Evolutionary conservation across 305 asterid species (phyloP).

Genomic region (Stenogyne calaminthoides): DNA sequence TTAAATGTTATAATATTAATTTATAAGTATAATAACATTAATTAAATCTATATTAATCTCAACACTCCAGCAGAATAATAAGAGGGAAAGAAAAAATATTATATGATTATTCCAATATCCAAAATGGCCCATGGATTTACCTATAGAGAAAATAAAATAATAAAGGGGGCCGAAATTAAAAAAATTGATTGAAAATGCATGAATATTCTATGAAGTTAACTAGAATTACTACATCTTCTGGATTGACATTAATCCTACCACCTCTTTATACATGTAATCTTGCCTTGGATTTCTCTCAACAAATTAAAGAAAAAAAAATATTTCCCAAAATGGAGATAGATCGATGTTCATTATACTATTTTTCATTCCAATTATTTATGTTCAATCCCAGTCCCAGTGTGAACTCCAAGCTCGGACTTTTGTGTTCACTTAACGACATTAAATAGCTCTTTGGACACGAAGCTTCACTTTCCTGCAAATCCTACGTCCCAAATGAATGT

Average conservation of each 20-base stretch:
- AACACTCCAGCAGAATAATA: too few species aligned
- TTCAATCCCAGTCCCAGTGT: slow-evolving; percentile 65
- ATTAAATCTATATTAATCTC: too few species aligned
- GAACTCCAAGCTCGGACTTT: slow-evolving; percentile 78
- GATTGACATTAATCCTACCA: slow-evolving; percentile 8
- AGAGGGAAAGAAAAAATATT: too few species aligned
- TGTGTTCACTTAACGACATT: slow-evolving; percentile 31
- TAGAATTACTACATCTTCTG: slow-evolving; percentile 10
- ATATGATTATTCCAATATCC: neutral
- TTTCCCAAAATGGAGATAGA: slow-evolving; percentile 10
- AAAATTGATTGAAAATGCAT: neutral
- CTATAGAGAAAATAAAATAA: neutral
- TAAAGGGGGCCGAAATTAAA: neutral
- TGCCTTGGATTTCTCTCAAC: slow-evolving; percentile 6
- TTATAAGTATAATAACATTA: too few species aligned
- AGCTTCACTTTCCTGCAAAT: slow-evolving; percentile 50
- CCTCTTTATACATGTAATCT: slow-evolving; percentile 24
- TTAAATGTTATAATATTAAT: too few species aligned
- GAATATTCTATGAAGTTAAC: neutral
- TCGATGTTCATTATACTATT: slow-evolving; percentile 32
- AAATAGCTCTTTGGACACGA: slow-evolving; percentile 39
- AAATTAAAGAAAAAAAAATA: neutral
- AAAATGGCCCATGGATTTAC: neutral
- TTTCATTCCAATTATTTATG: slow-evolving; percentile 65
- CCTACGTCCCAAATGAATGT: neutral